Conservation (phyloP, 371 early-diverging fungal genomes). For the Syncephalis fuscata region DNA sequence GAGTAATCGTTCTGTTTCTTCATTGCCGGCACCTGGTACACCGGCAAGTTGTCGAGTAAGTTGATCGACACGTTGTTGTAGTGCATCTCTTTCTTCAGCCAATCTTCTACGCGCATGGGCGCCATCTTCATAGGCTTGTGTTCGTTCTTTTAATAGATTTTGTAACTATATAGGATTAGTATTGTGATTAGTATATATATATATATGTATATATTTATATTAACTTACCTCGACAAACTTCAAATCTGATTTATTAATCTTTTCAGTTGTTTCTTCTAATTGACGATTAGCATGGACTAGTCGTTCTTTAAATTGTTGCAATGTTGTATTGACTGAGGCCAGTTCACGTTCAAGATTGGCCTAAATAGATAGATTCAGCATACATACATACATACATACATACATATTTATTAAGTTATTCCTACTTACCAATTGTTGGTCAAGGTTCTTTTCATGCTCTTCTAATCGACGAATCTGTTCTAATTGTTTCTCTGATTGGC, state of each 20-base stretch:
- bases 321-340: slow-evolving; percentile 19
- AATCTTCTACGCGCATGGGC: slow-evolving; percentile 25
- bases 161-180: slow-evolving; percentile 16
- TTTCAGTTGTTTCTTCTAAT: slow-evolving; percentile 21
- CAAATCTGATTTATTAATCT: slow-evolving; percentile 9
- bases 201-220: background rate
- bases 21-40: background rate
- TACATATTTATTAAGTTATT: too few relatives aligned
- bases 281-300: slow-evolving; percentile 23
- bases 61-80: slow-evolving; percentile 15
- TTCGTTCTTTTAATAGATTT: slow-evolving; percentile 30
- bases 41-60: too few relatives aligned
- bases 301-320: slow-evolving; percentile 26
- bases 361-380: too few relatives aligned
- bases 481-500: slow-evolving; percentile 3
- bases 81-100: slow-evolving; percentile 29
- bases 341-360: slow-evolving; percentile 21
- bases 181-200: slow-evolving; percentile 3
- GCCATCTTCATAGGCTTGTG: slow-evolving; percentile 32
- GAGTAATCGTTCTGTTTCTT: slow-evolving; percentile 18
- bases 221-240: slow-evolving; percentile 25
- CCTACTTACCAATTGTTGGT: slow-evolving; percentile 9
- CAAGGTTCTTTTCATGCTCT: slow-evolving; percentile 3
- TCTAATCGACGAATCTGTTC: slow-evolving; percentile 5
- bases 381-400: background rate